These are phyloP conservation scores for Cryptosporidium tyzzeri DNA, from an alignment of 169 alveolate genomes.

Conservation along the genomic window DNA sequence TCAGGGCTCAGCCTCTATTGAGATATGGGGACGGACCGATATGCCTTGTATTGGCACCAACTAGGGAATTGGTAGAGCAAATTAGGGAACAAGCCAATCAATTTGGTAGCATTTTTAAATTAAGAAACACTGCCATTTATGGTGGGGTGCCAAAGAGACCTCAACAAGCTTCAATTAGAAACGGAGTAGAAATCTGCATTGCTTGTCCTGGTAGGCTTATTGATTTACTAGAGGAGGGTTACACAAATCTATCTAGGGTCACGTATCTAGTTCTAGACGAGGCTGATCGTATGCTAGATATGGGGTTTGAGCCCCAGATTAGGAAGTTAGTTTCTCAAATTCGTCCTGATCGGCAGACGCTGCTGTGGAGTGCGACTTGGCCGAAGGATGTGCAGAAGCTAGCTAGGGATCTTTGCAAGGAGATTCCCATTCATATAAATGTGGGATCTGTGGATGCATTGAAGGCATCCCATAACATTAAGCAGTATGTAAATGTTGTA, in stretches of 20 bases:
- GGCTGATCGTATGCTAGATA: conserved; percentile 98
- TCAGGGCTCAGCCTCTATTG: conserved; percentile 88
- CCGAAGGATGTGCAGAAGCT: conserved; percentile 95
- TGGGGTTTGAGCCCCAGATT: conserved; percentile 99
- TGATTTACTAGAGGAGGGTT: conserved; percentile 91
- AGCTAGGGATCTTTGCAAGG: conserved; percentile 93
- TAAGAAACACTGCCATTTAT: conserved; percentile 89
- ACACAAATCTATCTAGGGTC: conserved; percentile 94
- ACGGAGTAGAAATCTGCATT: conserved; percentile 96
- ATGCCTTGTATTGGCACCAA: conserved; percentile 98
- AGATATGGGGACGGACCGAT: conserved; percentile 97
- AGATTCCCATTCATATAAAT: conserved; percentile 96
- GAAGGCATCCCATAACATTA: conserved; percentile 92
- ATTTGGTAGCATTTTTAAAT: conserved; percentile 89
- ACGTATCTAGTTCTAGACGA: conserved; percentile 98
- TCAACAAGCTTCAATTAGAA: conserved; percentile 87
- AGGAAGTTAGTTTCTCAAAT: conserved; percentile 92
- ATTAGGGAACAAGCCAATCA: conserved; percentile 92
- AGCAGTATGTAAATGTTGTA: conserved; percentile 88
- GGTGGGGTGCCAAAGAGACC: conserved; percentile 95
- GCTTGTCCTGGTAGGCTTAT: conserved; percentile 97
- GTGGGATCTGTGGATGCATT: conserved; percentile 93
- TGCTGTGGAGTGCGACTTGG: conserved; percentile 99
- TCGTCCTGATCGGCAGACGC: conserved; percentile 94
- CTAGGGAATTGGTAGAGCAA: conserved; percentile 98